Evolutionary conservation across 768 basidiomycete species (phyloP), one percentile per base, ranked within the genome.

Genomic region (Tulasnella sp.): DNA sequence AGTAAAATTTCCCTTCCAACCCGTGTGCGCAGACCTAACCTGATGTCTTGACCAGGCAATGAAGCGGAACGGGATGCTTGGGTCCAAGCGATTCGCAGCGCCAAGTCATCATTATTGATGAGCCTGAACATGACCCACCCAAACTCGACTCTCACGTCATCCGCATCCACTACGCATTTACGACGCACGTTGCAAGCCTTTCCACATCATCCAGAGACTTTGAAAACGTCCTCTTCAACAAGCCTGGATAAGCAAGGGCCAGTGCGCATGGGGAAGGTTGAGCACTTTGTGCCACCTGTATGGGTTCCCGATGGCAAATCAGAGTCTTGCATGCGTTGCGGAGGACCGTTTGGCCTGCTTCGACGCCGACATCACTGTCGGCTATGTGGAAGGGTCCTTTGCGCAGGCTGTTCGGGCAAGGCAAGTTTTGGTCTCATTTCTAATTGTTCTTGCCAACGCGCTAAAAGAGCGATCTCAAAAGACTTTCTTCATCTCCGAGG

Each of bases 231-330:
- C 1, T 59, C 65, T 44, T 27, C 52, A 4, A 25, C 29, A 24
- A 44, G 57, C 38, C 50, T 61, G 53, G 68, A 65, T 21, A 29
- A 30, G 19, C 42, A 30, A 11, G 59, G 51, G 42, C 69, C 76
- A 63, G 72, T 75, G 9, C 78, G 73, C 66, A 49, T 64, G 5
- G 41, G 53, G 11, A 58, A 58, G 17, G 84, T 86, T 55, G 86
- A 87, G 46, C 81, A 87, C 69, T 94, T 91, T 74, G 81, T 91
- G 1, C 92, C 92, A 3, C 86, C 92, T 0, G 80, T 94, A 24
- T 96, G 92, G 92, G 83, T 93, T 29, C 90, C 92, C 0, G 90
- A 96, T 66, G 79, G 81, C 60, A 87, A 79, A 69, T 84, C 87
- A n/a, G 78, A 80, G 55, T 75, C 77, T 21, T 96, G 92, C 68